Percentiles rank a stretch among this genome's conserved stretches.
Evolutionary conservation across 805 yeast genomes (phyloP).

Genomic region (Lipomyces yamanashiensis): DNA sequence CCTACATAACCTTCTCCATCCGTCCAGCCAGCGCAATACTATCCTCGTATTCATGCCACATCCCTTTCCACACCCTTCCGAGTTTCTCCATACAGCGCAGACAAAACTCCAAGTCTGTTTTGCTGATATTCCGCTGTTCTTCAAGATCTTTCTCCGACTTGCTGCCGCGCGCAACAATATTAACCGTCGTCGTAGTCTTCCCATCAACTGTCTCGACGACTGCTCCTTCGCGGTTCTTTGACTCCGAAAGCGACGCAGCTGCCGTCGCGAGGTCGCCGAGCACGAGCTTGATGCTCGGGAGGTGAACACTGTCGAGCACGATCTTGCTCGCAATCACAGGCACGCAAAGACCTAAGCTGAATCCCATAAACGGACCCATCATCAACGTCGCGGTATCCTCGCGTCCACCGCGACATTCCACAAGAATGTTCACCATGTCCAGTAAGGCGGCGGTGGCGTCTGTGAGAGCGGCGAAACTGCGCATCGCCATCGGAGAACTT

Average conservation of each 20-base stretch:
- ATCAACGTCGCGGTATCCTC: slow-evolving; percentile 25
- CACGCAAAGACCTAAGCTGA: slow-evolving; percentile 21
- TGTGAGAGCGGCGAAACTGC: slow-evolving; percentile 15
- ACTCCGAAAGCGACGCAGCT: slow-evolving; percentile 2
- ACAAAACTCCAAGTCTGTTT: slow-evolving; percentile 23
- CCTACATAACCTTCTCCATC: slow-evolving; percentile 29
- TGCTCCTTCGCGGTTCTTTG: background rate
- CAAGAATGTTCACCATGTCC: slow-evolving; percentile 14
- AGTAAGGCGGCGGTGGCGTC: slow-evolving; percentile 22
- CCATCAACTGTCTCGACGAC: background rate
- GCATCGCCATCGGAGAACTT: slow-evolving; percentile 11
- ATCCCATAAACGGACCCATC: slow-evolving; percentile 31
- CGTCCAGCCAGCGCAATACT: slow-evolving; percentile 26
- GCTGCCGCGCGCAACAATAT: background rate
- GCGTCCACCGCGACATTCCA: slow-evolving; percentile 27
- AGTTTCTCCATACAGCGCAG: slow-evolving; percentile 18
- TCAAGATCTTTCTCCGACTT: background rate
- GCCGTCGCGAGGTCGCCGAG: slow-evolving; percentile 15
- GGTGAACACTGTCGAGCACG: slow-evolving; percentile 23
- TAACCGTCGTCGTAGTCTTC: background rate
- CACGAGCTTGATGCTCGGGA: slow-evolving; percentile 28
- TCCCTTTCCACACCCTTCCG: slow-evolving; percentile 22
- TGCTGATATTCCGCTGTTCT: slow-evolving; percentile 1
- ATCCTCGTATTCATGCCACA: slow-evolving; percentile 29
- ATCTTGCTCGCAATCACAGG: slow-evolving; percentile 28